Percentiles rank a stretch among this genome's conserved stretches.
Conservation (phyloP, 306 rosid genomes). For the Begonia masoniana region DNA sequence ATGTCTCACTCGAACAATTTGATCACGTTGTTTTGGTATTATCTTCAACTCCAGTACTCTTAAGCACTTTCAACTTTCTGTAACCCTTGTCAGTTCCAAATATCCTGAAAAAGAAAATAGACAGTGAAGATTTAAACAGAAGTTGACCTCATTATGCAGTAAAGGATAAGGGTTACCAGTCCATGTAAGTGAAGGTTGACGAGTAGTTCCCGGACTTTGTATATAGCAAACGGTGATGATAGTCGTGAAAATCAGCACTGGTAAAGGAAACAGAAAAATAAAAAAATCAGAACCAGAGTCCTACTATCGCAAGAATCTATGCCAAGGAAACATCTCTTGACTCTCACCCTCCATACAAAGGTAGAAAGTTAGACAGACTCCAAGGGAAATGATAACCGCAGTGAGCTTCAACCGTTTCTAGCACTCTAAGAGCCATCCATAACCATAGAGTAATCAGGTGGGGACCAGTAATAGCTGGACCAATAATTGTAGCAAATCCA, state of each 20-base stretch:
- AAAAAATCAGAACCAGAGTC: not conserved
- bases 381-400: constrained; percentile 95
- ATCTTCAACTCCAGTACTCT: constrained; percentile 33
- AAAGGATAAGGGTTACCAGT: constrained; percentile 35
- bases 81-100: constrained; percentile 81
- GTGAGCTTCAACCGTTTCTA: constrained; percentile 96
- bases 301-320: not conserved
- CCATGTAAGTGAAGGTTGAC: constrained; percentile 91
- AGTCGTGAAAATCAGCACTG: constrained; percentile 97
- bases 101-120: constrained; percentile 28
- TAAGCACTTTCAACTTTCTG: constrained; percentile 70
- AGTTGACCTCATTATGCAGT: not conserved
- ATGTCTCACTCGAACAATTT: constrained; percentile 3
- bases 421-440: constrained; percentile 89
- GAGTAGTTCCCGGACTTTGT: constrained; percentile 98
- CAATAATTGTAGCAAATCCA: constrained; percentile 85
- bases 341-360: constrained; percentile 89
- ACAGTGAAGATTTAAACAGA: not conserved
- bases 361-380: constrained; percentile 83
- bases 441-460: constrained; percentile 87
- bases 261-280: not conserved
- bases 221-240: constrained; percentile 88
- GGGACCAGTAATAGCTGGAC: constrained; percentile 97
- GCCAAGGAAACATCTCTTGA: not conserved
- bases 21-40: constrained; percentile 24